phyloP scores from a whole-genome alignment of 2,329 filamentous ascomycete genomes.

The Rachicladosporium sp. region DNA sequence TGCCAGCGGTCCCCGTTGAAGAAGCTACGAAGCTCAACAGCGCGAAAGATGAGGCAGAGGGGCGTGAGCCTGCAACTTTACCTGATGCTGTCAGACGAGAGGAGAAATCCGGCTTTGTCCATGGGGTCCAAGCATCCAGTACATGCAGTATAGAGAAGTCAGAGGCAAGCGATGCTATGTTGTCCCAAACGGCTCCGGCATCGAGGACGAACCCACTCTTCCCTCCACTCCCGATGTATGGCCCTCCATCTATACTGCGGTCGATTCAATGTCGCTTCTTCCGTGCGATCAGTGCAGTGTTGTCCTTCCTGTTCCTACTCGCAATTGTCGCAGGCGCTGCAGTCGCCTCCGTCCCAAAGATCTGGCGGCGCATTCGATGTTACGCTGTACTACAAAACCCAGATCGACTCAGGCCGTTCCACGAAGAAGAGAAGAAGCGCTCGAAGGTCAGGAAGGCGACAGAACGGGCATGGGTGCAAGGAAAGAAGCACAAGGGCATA shows the following conservation, averaged over 20 bases:
- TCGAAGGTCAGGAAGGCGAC: constrained; percentile 44
- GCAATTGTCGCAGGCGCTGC: constrained; percentile 65
- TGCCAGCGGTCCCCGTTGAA: constrained; percentile 56
- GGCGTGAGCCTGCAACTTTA: constrained; percentile 20
- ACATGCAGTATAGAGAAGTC: constrained; percentile 26
- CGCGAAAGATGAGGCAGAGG: constrained; percentile 41
- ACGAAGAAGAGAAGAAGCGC: constrained; percentile 56
- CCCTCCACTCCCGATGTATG: constrained; percentile 71
- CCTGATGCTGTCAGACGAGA: constrained; percentile 25
- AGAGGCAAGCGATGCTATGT: constrained; percentile 29
- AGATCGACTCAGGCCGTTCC: constrained; percentile 52
- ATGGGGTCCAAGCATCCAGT: constrained; percentile 19
- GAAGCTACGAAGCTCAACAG: constrained; percentile 61
- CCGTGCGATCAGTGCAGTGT: constrained; percentile 54
- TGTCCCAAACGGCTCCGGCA: constrained; percentile 40
- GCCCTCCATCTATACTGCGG: constrained; percentile 55
- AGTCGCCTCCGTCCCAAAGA: constrained; percentile 50
- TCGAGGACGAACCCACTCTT: constrained; percentile 70
- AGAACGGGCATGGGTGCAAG: constrained; percentile 49
- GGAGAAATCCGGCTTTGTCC: constrained; percentile 31
- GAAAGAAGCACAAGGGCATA: constrained; percentile 29
- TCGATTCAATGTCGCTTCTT: constrained; percentile 55
- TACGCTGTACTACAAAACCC: constrained; percentile 49
- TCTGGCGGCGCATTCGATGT: constrained; percentile 38
- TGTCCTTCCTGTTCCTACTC: constrained; percentile 66